These are phyloP conservation scores for Annulohypoxylon maeteangense DNA, from an alignment of 495 filamentous ascomycete species.

Conservation along the genomic window DNA sequence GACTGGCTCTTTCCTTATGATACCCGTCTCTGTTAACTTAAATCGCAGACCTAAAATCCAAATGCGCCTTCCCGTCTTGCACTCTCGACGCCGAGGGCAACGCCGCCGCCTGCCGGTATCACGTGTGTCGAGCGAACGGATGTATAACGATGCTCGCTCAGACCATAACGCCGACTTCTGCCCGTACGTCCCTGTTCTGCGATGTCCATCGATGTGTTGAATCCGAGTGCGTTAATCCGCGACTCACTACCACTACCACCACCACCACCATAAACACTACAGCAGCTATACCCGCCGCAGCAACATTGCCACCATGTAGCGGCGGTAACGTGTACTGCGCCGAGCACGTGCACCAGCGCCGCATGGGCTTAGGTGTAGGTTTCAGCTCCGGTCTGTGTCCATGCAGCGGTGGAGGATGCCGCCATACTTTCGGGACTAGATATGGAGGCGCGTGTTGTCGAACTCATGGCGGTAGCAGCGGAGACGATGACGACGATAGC, in stretches of 20 bases:
- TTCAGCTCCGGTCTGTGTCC: not conserved
- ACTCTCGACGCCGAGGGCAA: conserved; percentile 13
- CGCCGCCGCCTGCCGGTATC: conserved; percentile 15
- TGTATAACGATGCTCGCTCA: not conserved
- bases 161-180: not conserved
- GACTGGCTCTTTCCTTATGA: not conserved
- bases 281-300: not conserved
- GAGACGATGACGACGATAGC: conserved; percentile 8
- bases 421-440: not conserved
- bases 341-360: conserved; percentile 6
- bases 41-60: conserved; percentile 12
- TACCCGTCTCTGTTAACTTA: not conserved
- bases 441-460: not conserved
- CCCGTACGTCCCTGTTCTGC: conserved; percentile 17
- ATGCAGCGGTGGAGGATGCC: not conserved
- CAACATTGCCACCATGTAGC: not conserved
- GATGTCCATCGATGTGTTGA: conserved; percentile 22
- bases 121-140: conserved; percentile 12
- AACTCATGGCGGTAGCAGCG: not conserved
- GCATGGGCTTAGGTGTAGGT: not conserved
- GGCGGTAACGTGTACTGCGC: conserved; percentile 2
- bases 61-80: conserved; percentile 30
- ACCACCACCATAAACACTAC: not conserved
- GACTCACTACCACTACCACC: not conserved
- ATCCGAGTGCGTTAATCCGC: conserved; percentile 5